phyloP scores from a whole-genome alignment of 805 yeast species.

The Nakazawaea ambrosiae region DNA sequence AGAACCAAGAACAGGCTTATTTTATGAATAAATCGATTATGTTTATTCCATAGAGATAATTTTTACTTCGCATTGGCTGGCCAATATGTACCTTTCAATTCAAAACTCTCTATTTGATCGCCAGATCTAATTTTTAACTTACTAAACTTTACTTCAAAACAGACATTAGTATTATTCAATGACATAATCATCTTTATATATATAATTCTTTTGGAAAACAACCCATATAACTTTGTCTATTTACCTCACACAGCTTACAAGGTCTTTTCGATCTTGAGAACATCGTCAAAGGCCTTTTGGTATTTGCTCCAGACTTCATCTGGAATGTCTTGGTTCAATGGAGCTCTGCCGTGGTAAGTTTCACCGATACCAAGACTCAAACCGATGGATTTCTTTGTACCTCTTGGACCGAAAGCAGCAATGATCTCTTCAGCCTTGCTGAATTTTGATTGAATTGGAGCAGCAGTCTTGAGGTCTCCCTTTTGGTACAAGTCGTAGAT shows the following conservation, averaged over 20 bases:
- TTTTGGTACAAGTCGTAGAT: constrained; percentile 30
- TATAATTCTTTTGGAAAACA: too few relatives aligned
- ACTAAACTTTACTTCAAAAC: too few relatives aligned
- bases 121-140: too few relatives aligned
- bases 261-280: constrained; percentile 11
- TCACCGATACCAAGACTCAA: constrained; percentile 35
- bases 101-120: too few relatives aligned
- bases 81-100: too few relatives aligned
- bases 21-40: constrained; percentile 1
- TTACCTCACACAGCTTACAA: too few relatives aligned
- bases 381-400: constrained; percentile 37
- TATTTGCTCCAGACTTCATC: constrained; percentile 23
- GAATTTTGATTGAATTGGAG: constrained; percentile 31
- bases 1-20: constrained; percentile 1
- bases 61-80: too few relatives aligned
- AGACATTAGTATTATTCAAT: too few relatives aligned
- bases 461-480: constrained; percentile 36
- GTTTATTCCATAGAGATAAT: not conserved
- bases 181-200: too few relatives aligned
- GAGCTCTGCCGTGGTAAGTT: constrained; percentile 37
- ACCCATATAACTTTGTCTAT: too few relatives aligned
- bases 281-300: constrained; percentile 11
- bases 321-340: constrained; percentile 32
- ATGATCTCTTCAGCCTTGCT: constrained; percentile 41
- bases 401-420: constrained; percentile 35